Conservation (phyloP, 768 basidiomycete species). For the Crucibulum laeve region DNA sequence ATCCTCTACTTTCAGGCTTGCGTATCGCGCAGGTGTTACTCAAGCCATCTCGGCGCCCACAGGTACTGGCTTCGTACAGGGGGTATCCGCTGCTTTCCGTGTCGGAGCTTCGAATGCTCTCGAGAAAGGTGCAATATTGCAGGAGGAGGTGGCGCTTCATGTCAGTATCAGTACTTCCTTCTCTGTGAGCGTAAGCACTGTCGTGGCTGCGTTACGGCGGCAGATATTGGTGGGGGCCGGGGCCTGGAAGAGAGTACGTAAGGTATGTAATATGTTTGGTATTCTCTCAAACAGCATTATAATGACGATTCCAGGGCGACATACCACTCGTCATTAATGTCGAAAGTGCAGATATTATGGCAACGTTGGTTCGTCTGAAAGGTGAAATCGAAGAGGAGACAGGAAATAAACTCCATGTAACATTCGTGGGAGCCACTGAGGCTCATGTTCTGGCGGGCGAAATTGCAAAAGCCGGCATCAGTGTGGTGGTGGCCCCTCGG, state of each 20-base stretch:
- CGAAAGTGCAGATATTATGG: constrained; percentile 73
- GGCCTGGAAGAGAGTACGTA: constrained; percentile 31
- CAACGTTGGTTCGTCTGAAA: constrained; percentile 61
- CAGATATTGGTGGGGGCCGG: constrained; percentile 31
- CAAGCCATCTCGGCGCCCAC: constrained; percentile 59
- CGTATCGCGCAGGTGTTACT: constrained; percentile 74
- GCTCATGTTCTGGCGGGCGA: constrained; percentile 60
- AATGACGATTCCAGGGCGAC: constrained; percentile 37
- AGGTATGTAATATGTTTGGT: constrained; percentile 20
- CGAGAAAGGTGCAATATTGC: constrained; percentile 58
- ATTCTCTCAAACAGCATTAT: constrained; percentile 20
- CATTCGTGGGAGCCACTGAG: constrained; percentile 59
- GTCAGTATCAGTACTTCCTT: constrained; percentile 34
- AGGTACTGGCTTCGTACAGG: constrained; percentile 51
- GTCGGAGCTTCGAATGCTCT: constrained; percentile 57
- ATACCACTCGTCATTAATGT: constrained; percentile 64
- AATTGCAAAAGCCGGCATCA: constrained; percentile 56
- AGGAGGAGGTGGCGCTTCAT: constrained; percentile 64
- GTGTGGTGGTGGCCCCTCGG: constrained; percentile 65
- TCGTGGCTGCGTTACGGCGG: constrained; percentile 51
- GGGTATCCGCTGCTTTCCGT: constrained; percentile 60
- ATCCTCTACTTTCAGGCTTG: constrained; percentile 39
- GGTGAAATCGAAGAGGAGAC: constrained; percentile 38
- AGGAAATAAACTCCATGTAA: constrained; percentile 30
- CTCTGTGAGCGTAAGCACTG: constrained; percentile 53